A percentile compares a stretch with the other conserved stretches of the same genome.
phyloP scores from a whole-genome alignment of 2,329 filamentous ascomycete genomes.

The Ambrosiella beaveri region DNA sequence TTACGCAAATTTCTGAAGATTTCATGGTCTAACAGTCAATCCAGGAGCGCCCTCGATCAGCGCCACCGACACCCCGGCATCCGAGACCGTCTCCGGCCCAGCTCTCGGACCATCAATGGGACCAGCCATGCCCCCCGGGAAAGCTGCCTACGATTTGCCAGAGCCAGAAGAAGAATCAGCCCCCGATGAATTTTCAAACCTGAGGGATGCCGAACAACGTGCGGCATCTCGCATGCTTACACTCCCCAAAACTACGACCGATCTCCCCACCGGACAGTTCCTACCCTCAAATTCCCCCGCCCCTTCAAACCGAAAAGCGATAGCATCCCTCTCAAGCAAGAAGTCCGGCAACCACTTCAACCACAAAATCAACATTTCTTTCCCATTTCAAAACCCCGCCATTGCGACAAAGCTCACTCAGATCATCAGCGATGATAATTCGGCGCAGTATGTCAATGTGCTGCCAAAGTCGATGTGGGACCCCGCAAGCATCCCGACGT shows the following conservation, averaged over 20 bases:
- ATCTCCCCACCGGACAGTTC: constrained; percentile 42
- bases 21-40: too few species aligned
- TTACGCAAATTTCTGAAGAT: too few species aligned
- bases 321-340: constrained; percentile 33
- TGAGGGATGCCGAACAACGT: constrained; percentile 52
- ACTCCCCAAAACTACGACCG: constrained; percentile 52
- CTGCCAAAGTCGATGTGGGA: constrained; percentile 40
- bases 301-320: not conserved
- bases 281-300: not conserved
- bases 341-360: constrained; percentile 65
- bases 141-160: constrained; percentile 6
- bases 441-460: constrained; percentile 50
- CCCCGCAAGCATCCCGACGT: constrained; percentile 27
- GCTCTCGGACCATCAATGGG: constrained; percentile 9
- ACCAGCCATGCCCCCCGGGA: constrained; percentile 9
- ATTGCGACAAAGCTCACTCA: constrained; percentile 49
- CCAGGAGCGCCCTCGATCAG: too few species aligned
- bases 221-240: constrained; percentile 53
- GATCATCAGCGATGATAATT: constrained; percentile 14
- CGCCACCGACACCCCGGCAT: not conserved
- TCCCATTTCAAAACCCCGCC: constrained; percentile 53
- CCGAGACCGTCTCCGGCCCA: not conserved
- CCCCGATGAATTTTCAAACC: constrained; percentile 20
- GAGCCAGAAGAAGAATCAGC: constrained; percentile 15
- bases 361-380: constrained; percentile 47